Evolutionary conservation across 1,139 yeast species (phyloP), one percentile per base, ranked within the genome.

Genomic region (Wickerhamiella infanticola): DNA sequence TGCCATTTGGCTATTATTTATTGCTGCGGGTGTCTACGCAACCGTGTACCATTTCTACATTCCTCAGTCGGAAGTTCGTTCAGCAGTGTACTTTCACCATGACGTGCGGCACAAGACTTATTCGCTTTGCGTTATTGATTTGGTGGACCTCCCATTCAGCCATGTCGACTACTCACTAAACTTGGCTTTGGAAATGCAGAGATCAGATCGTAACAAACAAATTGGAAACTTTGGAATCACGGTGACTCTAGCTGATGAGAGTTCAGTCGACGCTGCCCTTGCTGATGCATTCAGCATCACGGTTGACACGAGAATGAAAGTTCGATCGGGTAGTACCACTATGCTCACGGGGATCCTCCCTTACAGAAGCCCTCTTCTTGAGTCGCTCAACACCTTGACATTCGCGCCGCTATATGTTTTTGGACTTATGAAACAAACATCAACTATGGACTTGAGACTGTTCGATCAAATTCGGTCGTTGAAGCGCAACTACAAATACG

Each of bases 191-290:
- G 52, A 48, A 26, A 45, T 63, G 41, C 69, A 68, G 1, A 52
- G 64, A 26, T 53, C 55, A 27, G 46, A 44, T 3, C 50, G 52
- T 40, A 65, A 65, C 48, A 50, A 49, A 35, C 51, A 51, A n/a
- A 39, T 57, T 35, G 67, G 67, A 33, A 64, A 64, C 48, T 64
- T 65, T 48, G 57, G 60, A 58, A 55, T 60, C 11, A 13, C 42
- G 11, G 33, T 48, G 24, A 23, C 39, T 3, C 13, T 48, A 29
- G 11, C 33, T 11, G 11, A 29, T 29, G 33, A 29, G 7, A 18
- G 2, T 1, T 1, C 18, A 18, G 18, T 18, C 2, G 18, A 18
- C 18, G 1, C 18, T 18, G 18, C 18, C 18, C 1, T 18, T 18
- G 18, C 1, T 18, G 18, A 2, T 18, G 18, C 18, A 2, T 18